Conservation (phyloP, 2,329 filamentous ascomycete genomes). For the Leptographium radiaticola region DNA sequence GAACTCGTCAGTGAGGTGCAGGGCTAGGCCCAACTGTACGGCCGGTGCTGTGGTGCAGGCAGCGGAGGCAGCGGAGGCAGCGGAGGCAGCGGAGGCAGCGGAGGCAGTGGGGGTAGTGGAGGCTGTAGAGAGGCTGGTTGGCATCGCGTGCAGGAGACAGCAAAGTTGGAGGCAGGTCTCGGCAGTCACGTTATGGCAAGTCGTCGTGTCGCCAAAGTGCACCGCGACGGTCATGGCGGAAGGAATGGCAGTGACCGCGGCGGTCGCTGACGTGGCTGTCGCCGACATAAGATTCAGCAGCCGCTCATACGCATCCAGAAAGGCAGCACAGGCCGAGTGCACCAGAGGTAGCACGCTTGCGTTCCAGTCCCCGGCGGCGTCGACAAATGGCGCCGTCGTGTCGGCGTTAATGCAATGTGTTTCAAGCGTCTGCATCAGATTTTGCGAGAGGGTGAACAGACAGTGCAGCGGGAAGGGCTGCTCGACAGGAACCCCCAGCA, state of each 20-base stretch:
- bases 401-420: not conserved
- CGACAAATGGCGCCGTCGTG: not conserved
- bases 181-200: slow-evolving; percentile 13
- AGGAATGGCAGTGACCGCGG: not conserved
- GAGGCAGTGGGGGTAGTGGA: slow-evolving; percentile 26
- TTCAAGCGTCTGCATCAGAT: slow-evolving; percentile 23
- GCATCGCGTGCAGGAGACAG: slow-evolving; percentile 26
- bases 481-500: not conserved
- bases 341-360: slow-evolving; percentile 19
- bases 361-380: too few relatives aligned
- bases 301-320: slow-evolving; percentile 27
- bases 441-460: slow-evolving; percentile 26
- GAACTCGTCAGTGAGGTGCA: slow-evolving; percentile 29
- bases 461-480: slow-evolving; percentile 25
- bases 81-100: slow-evolving; percentile 19
- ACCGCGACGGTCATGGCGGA: not conserved
- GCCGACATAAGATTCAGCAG: slow-evolving; percentile 23
- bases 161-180: slow-evolving; percentile 19
- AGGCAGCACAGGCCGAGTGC: slow-evolving; percentile 24
- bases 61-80: slow-evolving; percentile 23
- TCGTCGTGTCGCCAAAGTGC: not conserved
- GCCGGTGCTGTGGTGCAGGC: slow-evolving; percentile 17
- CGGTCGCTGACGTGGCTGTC: not conserved
- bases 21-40: slow-evolving; percentile 28
- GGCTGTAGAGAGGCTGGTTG: slow-evolving; percentile 9